Percentiles rank a stretch among this genome's conserved stretches.
Evolutionary conservation across 495 filamentous ascomycete species (phyloP).

Genomic region (Chaetomium fimeti): DNA sequence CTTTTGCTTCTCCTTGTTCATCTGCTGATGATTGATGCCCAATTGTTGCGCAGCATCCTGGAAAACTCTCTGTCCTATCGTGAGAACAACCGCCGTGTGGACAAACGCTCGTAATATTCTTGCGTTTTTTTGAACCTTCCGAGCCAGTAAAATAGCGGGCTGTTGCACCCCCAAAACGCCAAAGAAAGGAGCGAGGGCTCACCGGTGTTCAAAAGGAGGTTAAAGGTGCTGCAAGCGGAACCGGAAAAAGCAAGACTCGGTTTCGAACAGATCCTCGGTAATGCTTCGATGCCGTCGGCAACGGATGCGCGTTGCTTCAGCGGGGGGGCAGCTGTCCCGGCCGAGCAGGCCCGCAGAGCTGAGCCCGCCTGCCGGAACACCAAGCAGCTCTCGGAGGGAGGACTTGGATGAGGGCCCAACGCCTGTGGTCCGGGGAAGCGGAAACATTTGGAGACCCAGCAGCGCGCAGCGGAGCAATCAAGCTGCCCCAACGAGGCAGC

Average conservation of each 20-base stretch:
- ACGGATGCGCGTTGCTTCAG: neutral
- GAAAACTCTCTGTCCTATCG: neutral
- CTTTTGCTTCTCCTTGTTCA: neutral
- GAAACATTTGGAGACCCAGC: neutral
- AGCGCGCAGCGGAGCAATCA: neutral
- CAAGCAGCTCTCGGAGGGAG: neutral
- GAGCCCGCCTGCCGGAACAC: neutral
- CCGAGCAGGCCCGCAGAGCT: neutral
- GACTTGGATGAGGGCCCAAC: neutral
- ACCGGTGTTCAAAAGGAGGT: neutral
- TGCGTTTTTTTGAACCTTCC: neutral
- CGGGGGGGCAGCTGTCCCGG: neutral
- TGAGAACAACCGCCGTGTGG: neutral
- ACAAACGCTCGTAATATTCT: neutral
- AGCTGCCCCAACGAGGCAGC: neutral
- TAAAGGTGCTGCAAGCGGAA: neutral
- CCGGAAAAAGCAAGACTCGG: neutral
- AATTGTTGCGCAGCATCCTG: neutral
- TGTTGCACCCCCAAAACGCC: neutral
- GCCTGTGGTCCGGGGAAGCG: neutral
- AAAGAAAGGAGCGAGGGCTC: neutral
- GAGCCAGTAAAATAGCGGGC: neutral
- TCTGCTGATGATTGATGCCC: neutral
- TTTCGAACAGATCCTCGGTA: neutral
- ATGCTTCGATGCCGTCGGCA: neutral